Evolutionary conservation across 768 basidiomycete genomes (phyloP), one percentile per base, ranked within the genome.

Genomic region (Leucosporidium scottii): DNA sequence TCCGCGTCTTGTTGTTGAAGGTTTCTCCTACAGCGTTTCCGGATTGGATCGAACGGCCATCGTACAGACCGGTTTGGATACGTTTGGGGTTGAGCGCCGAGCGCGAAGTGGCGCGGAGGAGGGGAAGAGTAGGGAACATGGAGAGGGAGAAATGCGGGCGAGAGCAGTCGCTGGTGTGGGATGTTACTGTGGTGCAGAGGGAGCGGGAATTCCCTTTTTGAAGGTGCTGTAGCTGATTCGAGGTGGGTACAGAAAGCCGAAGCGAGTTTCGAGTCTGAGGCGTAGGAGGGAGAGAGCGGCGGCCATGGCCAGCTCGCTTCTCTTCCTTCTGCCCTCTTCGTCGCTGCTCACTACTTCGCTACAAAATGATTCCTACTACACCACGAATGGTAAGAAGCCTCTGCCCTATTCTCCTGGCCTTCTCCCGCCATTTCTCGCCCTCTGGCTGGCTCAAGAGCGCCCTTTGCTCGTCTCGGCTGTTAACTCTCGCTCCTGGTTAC

Each of bases 21-120:
- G 71, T 70, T 27, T 90, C 87, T 0, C 91, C 90, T 58, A 93
- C 90, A 75, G 87, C 92, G 82, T 93, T 92, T 30, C 91, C 91
- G 72, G 70, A 61, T 39, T 61, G 61, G 61, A 69, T 85, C 85
- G 74, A 86, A 86, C 74, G 86, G 21, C 90, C 90, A 63, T 91
- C 89, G 76, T 88, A 92, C 2, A 93, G 85, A 63, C 90, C 91
- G 4, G 84, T 80, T 73, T 91, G 85, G 2, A 88, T 80, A 53
- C 89, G 87, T 76, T 91, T 92, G 80, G 91, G 90, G 12, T 88
- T 87, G 68, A 84, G 82, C 34, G 88, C 83, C 70, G 85, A 75
- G 36, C 68, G 66, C 23, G 72, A 69, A 25, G 72, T 73, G 18
- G 61, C 61, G 44, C 60, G 60, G 65, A 68, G 55, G 53, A 69